These are phyloP conservation scores for Chaetomium olivaceum DNA, from an alignment of 2,329 filamentous ascomycete species.

Conservation along the genomic window DNA sequence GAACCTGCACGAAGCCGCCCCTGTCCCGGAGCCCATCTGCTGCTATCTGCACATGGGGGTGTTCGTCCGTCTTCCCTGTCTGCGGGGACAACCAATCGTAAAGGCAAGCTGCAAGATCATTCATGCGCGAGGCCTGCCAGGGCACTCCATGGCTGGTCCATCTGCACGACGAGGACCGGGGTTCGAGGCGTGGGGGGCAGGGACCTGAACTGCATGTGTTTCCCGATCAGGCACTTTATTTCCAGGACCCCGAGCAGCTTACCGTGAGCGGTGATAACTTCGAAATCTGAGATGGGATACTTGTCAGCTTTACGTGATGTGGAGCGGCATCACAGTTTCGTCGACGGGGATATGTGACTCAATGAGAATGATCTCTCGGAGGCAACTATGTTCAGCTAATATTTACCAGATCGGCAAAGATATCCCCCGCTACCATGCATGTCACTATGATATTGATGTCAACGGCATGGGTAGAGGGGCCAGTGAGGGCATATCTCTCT, in stretches of 20 bases:
- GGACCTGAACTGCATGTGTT: background rate
- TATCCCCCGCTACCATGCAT: background rate
- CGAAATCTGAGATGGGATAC: background rate
- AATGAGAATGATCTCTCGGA: background rate
- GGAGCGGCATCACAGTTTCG: background rate
- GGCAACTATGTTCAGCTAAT: background rate
- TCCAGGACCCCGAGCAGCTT: background rate
- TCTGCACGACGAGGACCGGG: constrained; percentile 11
- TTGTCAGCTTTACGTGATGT: background rate
- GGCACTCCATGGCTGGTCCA: constrained; percentile 1
- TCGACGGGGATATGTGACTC: background rate
- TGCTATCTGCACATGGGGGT: constrained; percentile 3
- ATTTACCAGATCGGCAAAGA: background rate
- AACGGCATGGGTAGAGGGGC: background rate
- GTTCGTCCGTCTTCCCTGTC: background rate
- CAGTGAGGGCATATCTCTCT: background rate
- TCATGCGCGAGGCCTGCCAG: constrained; percentile 15
- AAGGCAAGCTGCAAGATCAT: constrained; percentile 1
- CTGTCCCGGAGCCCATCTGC: background rate
- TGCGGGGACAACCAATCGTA: constrained; percentile 12
- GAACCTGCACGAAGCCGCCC: too few species aligned
- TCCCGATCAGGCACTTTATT: background rate
- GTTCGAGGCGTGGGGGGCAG: constrained; percentile 8
- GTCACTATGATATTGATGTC: background rate
- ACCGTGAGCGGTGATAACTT: background rate